These are phyloP conservation scores for Lentinula edodes DNA, from an alignment of 768 basidiomycete genomes.

Conservation along the genomic window DNA sequence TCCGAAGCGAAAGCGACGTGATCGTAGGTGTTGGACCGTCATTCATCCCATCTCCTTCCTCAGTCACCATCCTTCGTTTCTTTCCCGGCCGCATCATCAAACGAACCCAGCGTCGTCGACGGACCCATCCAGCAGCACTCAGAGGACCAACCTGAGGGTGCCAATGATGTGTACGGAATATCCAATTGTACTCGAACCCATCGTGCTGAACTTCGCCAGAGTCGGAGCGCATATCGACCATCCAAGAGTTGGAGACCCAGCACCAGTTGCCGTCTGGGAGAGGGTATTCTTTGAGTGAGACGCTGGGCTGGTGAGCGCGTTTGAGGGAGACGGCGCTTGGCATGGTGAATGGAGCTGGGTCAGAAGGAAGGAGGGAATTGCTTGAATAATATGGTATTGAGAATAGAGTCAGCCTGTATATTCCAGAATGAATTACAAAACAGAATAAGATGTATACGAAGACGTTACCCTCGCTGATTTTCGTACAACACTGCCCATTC, in stretches of 20 bases:
- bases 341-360: conserved; percentile 24
- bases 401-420: conserved; percentile 35
- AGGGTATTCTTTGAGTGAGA: conserved; percentile 40
- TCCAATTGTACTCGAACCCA: conserved; percentile 69
- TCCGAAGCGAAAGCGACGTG: not conserved
- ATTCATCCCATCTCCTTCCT: conserved; percentile 12
- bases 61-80: conserved; percentile 9
- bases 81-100: conserved; percentile 68
- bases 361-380: conserved; percentile 40
- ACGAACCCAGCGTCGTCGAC: conserved; percentile 77
- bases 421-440: conserved; percentile 7
- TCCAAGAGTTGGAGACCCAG: conserved; percentile 52
- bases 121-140: conserved; percentile 68
- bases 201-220: conserved; percentile 48
- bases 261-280: conserved; percentile 53
- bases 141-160: conserved; percentile 52
- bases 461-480: conserved; percentile 49
- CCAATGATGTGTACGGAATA: conserved; percentile 66
- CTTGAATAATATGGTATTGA: conserved; percentile 45
- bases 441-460: not conserved
- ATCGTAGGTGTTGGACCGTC: not conserved
- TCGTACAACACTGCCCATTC: conserved; percentile 55
- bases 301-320: conserved; percentile 26
- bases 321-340: conserved; percentile 29
- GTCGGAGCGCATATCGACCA: conserved; percentile 56